Evolutionary conservation across 345 rosid species (phyloP), one percentile per base, ranked within the genome.

Genomic region (Rhizophora apiculata): DNA sequence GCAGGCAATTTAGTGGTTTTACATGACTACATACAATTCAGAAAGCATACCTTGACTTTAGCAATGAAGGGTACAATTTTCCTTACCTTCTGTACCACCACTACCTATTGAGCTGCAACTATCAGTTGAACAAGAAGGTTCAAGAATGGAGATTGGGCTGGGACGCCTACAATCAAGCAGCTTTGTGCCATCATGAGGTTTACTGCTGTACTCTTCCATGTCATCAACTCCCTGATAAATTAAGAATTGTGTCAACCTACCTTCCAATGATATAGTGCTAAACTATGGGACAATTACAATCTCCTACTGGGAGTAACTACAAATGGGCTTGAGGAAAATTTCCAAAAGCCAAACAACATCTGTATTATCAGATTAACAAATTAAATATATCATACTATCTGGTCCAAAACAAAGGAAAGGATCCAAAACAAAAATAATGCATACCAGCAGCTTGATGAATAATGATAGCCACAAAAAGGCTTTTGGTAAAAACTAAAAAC

Each of bases 81-180:
- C 67, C 75, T 80, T 80, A 85, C 91, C 89, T 71, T 85, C 87
- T n/a, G 54, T 62, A 67, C 69, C 74, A 70, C 82, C 52, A 69
- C 85, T 75, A 36, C 85, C 81, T 29, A 65, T 80, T 37, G 93
- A 85, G 68, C 81, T 74, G 78, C 87, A 78, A 73, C 92, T 86
- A 76, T 84, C 96, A 34, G 82, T 81, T 21, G 88, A 86, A 57
- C 86, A 85, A 56, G 83, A 73, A 18, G 74, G 74, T 52, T 85
- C 96, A 54, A 90, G 89, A 63, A 85, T 79, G 68, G 96, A 88
- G 65, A 86, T 82, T 0, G 96, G 96, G 77, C 93, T 88, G 24
- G 91, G 93, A 78, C 85, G 84, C 54, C 86, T 80, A 20, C 62
- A 63, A 57, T 82, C 82, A 37, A 75, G 37, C 61, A 72, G 63